phyloP scores from a whole-genome alignment of 1,139 yeast genomes.

The Saccharomyces hybrid region DNA sequence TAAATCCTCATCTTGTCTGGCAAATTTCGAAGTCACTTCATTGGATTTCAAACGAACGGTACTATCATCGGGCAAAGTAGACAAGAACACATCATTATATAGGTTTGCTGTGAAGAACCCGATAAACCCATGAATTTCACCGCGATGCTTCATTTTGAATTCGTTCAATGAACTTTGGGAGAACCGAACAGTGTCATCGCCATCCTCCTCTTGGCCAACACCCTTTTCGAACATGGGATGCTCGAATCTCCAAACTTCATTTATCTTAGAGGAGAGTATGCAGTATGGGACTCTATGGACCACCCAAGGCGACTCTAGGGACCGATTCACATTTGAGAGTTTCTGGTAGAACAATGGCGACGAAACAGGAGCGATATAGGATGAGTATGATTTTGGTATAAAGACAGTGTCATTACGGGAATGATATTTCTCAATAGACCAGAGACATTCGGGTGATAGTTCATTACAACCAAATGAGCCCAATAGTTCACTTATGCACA shows the following conservation, averaged over 20 bases:
- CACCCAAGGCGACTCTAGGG: slow-evolving; percentile 50
- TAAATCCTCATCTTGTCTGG: neutral
- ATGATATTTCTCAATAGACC: slow-evolving; percentile 32
- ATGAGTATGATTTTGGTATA: slow-evolving; percentile 59
- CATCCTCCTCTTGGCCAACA: neutral
- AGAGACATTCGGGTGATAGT: slow-evolving; percentile 69
- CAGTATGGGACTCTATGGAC: slow-evolving; percentile 49
- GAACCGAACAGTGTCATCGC: slow-evolving; percentile 10
- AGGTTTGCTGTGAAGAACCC: slow-evolving; percentile 69
- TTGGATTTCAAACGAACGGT: slow-evolving; percentile 7
- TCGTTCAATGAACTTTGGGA: slow-evolving; percentile 18
- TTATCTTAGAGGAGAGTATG: slow-evolving; percentile 36
- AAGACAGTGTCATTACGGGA: slow-evolving; percentile 32
- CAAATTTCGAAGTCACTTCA: neutral
- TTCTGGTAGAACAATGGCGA: slow-evolving; percentile 42
- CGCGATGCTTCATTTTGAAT: slow-evolving; percentile 38
- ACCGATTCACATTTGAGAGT: slow-evolving; percentile 23
- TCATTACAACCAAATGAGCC: slow-evolving; percentile 95
- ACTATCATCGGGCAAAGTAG: slow-evolving; percentile 43
- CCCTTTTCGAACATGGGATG: slow-evolving; percentile 36
- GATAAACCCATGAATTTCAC: slow-evolving; percentile 60
- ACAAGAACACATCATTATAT: slow-evolving; percentile 49
- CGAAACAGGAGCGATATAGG: slow-evolving; percentile 59
- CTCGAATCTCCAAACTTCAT: slow-evolving; percentile 46
- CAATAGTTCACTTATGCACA: slow-evolving; percentile 70